Conservation (phyloP, 805 yeast species). For the Spencermartinsiella europaea region DNA sequence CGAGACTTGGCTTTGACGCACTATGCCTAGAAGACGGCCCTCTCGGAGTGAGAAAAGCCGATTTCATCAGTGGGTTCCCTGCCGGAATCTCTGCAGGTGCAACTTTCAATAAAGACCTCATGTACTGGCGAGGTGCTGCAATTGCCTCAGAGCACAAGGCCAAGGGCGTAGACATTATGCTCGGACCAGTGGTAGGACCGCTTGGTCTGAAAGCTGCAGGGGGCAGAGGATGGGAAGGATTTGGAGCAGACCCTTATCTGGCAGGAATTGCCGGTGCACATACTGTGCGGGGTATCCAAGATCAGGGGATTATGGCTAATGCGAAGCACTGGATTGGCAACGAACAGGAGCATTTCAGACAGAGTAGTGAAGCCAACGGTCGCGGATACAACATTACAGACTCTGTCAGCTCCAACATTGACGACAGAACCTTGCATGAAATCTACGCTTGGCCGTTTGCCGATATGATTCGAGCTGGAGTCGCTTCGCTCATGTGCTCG, state of each 20-base stretch:
- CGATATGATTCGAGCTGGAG: constrained; percentile 55
- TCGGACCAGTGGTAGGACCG: constrained; percentile 59
- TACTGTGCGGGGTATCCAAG: constrained; percentile 52
- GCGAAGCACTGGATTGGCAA: constrained; percentile 56
- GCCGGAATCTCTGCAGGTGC: constrained; percentile 56
- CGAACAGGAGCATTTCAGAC: constrained; percentile 59
- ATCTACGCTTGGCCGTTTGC: constrained; percentile 64
- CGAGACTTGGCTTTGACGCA: constrained; percentile 48
- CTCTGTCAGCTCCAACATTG: constrained; percentile 48
- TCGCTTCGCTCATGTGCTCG: constrained; percentile 57
- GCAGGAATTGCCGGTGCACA: constrained; percentile 51
- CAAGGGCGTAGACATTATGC: constrained; percentile 51
- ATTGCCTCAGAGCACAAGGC: constrained; percentile 46
- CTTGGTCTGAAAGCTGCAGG: constrained; percentile 58
- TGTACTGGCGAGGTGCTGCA: constrained; percentile 50
- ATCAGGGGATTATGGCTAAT: constrained; percentile 52
- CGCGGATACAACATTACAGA: constrained; percentile 33
- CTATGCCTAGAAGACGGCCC: constrained; percentile 62
- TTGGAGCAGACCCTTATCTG: constrained; percentile 57
- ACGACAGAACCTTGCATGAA: constrained; percentile 59
- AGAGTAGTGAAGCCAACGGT: constrained; percentile 44
- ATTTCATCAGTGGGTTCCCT: constrained; percentile 52
- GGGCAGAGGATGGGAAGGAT: constrained; percentile 62
- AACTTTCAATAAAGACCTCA: constrained; percentile 50
- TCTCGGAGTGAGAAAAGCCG: constrained; percentile 53